phyloP scores from a whole-genome alignment of 345 rosid genomes.

The Lepidium didymum region DNA sequence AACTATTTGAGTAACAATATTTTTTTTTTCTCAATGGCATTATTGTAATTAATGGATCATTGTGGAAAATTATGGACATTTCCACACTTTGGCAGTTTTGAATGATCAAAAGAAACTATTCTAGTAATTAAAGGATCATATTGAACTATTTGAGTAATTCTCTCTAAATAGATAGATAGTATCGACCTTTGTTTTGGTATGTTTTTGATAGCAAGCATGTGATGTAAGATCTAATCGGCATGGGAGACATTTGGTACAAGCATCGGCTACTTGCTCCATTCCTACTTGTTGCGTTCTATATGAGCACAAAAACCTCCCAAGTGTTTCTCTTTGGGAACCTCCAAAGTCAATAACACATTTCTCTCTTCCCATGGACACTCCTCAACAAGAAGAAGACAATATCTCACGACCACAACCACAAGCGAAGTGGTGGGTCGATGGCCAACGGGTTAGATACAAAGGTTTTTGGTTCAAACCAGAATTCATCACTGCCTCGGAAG shows the following conservation, averaged over 20 bases:
- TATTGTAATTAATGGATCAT: no score
- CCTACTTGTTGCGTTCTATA: background rate
- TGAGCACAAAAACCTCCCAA: background rate
- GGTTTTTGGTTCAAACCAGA: constrained; percentile 28
- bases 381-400: constrained; percentile 1
- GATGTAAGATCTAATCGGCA: background rate
- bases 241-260: background rate
- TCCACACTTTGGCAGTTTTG: no score
- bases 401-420: constrained; percentile 1
- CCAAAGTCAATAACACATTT: background rate
- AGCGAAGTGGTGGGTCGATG: constrained; percentile 22
- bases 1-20: no score
- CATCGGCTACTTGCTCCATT: background rate
- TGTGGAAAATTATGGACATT: no score
- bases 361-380: constrained; percentile 11
- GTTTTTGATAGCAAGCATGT: background rate
- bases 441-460: constrained; percentile 7
- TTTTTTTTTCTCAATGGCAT: no score
- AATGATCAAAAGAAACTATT: no score
- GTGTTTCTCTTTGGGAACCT: background rate
- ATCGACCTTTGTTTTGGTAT: background rate
- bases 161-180: no score
- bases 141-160: no score
- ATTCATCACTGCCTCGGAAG: constrained; percentile 22
- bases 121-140: no score